These are phyloP conservation scores for Suhomyces xylopsoci DNA, from an alignment of 805 yeast genomes.

Conservation along the genomic window DNA sequence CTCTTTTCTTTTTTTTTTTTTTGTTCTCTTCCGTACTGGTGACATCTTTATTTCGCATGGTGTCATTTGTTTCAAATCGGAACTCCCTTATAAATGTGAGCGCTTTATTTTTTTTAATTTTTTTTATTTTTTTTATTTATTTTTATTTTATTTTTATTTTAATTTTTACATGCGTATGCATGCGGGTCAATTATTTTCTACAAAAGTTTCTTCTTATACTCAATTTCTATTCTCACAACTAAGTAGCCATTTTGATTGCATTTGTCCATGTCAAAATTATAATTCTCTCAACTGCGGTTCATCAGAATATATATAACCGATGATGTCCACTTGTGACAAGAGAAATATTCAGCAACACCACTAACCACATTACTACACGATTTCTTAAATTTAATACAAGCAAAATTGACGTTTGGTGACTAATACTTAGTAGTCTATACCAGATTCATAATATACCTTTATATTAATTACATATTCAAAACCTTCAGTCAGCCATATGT, in stretches of 20 bases:
- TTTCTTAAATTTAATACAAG: not conserved
- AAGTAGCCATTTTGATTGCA: not conserved
- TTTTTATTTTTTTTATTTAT: too few relatives aligned
- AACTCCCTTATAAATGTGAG: not conserved
- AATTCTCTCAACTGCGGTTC: not conserved
- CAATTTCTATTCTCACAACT: not conserved
- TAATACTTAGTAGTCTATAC: not conserved
- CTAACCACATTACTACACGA: not conserved
- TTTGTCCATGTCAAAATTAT: not conserved
- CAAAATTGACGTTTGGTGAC: not conserved
- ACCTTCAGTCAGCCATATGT: conserved; percentile 6
- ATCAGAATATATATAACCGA: not conserved
- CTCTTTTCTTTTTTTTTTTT: not conserved
- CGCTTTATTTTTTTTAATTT: not conserved
- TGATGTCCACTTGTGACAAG: not conserved
- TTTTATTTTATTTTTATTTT: not conserved
- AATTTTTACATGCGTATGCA: not conserved
- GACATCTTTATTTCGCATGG: not conserved
- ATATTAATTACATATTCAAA: not conserved
- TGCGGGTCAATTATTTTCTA: not conserved
- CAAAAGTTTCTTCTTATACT: not conserved
- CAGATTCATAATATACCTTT: not conserved
- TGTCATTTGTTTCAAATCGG: not conserved
- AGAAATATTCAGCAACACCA: not conserved
- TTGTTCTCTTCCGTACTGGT: not conserved